A percentile compares a stretch with the other conserved stretches of the same genome.
Conservation (phyloP, 176 grass and related monocot species). For the Tillandsia fasciculata region DNA sequence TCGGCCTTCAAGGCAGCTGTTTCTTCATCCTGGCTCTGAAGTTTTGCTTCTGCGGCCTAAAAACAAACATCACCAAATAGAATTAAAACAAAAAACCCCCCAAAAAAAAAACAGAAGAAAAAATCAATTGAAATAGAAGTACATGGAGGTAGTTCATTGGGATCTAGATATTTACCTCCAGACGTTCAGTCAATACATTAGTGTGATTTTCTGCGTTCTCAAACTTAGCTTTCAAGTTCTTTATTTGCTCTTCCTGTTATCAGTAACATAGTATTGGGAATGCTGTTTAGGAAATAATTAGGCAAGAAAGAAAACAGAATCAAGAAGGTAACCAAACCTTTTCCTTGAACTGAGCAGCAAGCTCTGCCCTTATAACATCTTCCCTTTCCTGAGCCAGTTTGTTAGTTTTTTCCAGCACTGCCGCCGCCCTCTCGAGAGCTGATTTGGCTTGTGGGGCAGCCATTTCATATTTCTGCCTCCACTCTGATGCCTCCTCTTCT, state of each 20-base stretch:
- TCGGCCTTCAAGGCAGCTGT: constrained; percentile 48
- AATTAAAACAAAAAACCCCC: not conserved
- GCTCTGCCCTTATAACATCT: constrained; percentile 51
- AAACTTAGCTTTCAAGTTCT: constrained; percentile 48
- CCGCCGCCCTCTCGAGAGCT: constrained; percentile 56
- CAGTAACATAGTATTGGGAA: constrained; percentile 3
- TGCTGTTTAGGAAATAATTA: not conserved
- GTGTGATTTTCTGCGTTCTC: constrained; percentile 35
- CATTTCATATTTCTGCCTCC: constrained; percentile 64
- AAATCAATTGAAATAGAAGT: not conserved
- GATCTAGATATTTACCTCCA: constrained; percentile 31
- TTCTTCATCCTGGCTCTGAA: constrained; percentile 40
- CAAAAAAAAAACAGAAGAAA: not conserved
- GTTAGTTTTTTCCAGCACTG: constrained; percentile 54
- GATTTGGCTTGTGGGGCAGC: constrained; percentile 58
- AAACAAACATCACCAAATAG: constrained; percentile 6
- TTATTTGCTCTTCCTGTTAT: constrained; percentile 67
- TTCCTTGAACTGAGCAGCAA: constrained; percentile 39
- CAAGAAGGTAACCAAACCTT: constrained; percentile 36
- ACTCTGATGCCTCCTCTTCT: constrained; percentile 60
- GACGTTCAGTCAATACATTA: constrained; percentile 31
- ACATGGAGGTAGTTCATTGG: constrained; percentile 2
- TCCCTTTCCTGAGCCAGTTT: constrained; percentile 65
- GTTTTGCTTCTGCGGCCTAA: constrained; percentile 42
- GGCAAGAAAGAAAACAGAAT: constrained; percentile 5